Evolutionary conservation across 345 rosid genomes (phyloP).

Genomic region (Corymbia maculata): DNA sequence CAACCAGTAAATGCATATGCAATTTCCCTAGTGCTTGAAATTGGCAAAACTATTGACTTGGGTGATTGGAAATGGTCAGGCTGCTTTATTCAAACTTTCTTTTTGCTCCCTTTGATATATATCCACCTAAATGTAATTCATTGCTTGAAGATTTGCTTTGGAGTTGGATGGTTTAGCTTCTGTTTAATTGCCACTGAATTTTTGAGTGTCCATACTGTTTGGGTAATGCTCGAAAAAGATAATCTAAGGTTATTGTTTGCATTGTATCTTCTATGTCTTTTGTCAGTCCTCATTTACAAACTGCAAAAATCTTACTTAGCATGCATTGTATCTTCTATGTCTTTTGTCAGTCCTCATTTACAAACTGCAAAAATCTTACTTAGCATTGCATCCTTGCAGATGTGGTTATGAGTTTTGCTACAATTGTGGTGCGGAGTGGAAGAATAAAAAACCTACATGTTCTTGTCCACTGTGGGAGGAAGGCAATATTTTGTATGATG

Average conservation of each 20-base stretch:
- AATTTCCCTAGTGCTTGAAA: background rate
- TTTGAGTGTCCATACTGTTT: background rate
- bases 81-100: background rate
- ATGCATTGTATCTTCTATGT: background rate
- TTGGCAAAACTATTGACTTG: background rate
- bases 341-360: background rate
- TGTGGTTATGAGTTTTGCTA: constrained; percentile 66
- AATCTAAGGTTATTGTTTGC: background rate
- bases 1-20: background rate
- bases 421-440: constrained; percentile 57
- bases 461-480: constrained; percentile 55
- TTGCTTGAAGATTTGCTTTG: background rate
- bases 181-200: background rate
- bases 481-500: constrained; percentile 11
- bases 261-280: background rate
- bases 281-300: background rate
- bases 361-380: background rate
- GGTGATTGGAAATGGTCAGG: background rate
- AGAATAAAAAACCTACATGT: constrained; percentile 43
- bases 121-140: background rate
- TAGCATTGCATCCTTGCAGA: constrained; percentile 6
- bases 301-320: no score
- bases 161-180: background rate
- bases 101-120: background rate
- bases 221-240: background rate